Evolutionary conservation across 805 yeast species (phyloP), one percentile per base, ranked within the genome.

Genomic region (Lachancea nothofagi): DNA sequence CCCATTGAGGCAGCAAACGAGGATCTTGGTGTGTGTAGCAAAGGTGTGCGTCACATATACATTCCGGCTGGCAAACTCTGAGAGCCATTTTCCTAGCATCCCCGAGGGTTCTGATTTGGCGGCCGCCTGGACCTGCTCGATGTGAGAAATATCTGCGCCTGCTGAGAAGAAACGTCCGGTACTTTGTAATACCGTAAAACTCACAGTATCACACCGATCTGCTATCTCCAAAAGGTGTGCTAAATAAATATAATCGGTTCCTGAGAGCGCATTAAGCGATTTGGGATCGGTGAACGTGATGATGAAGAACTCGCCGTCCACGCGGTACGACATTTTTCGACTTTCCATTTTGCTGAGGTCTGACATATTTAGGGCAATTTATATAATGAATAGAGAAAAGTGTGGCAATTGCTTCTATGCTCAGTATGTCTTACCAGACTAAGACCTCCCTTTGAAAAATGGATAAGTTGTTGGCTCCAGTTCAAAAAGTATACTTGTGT

Each of bases 111-210:
- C 33, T 18, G 21, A 13, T 2, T 44, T 31, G 8, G 32, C 38
- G 18, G 41, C 46, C 12, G 36, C 43, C 35, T 41, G 48, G 15
- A 35, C 43, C 44, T 42, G 26, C 20, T 41, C 51, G 33, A 52
- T 57, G 8, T 50, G 53, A 35, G 65, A 69, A 37, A 83, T 74
- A 55, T 86, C 80, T 15, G 95, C 96, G 19, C 96, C 96, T 5
- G 95, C 83, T 19, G 87, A 78, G 59, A 86, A 87, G 57, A 74
- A 83, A 42, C 80, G 69, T 0, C 95, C 95, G 0, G 82, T 68
- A 24, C 87, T 71, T 53, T 77, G 79, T 35, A 87, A 61, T 36
- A 83, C 64, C 1, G 96, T 87, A 18, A 77, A 71, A 6, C 72
- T 53, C 0, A 90, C 79, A 15, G 69, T 66, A 18, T 76, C 75